Evolutionary conservation across 768 basidiomycete species (phyloP).

Genomic region (Coprinopsis cinerea): DNA sequence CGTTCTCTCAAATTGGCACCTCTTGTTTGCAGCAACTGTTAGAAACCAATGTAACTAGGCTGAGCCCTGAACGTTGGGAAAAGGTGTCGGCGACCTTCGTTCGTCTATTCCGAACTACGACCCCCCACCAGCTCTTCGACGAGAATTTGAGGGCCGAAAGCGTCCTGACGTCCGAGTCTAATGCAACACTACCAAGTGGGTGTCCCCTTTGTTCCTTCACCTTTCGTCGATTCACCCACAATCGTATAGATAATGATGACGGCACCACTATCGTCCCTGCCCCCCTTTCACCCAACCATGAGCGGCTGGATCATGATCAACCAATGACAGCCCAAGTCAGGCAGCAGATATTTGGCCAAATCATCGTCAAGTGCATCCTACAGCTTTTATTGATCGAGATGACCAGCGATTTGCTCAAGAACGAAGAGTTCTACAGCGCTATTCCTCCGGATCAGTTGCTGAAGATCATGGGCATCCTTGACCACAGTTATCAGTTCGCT

Average conservation of each 20-base stretch:
- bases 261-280: conserved; percentile 76
- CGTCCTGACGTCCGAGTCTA: conserved; percentile 25
- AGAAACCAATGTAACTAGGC: conserved; percentile 86
- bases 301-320: conserved; percentile 31
- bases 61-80: conserved; percentile 85
- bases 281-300: conserved; percentile 74
- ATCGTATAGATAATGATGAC: conserved; percentile 27
- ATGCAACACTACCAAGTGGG: conserved; percentile 24
- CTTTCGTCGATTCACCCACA: background rate
- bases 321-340: conserved; percentile 57
- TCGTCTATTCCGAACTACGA: conserved; percentile 95
- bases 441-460: conserved; percentile 94
- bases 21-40: conserved; percentile 95
- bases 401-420: conserved; percentile 91
- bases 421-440: conserved; percentile 83
- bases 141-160: conserved; percentile 84
- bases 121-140: conserved; percentile 95
- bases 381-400: conserved; percentile 96
- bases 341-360: conserved; percentile 90
- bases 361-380: conserved; percentile 98
- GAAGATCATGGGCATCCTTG: conserved; percentile 90
- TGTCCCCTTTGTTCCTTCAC: background rate
- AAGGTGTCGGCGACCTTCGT: conserved; percentile 88
- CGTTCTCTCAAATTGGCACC: conserved; percentile 93
- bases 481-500: conserved; percentile 97